Base-by-base conservation (phyloP, 129 eudicot genomes). In the Chrysanthemum lavandulifolium region DNA sequence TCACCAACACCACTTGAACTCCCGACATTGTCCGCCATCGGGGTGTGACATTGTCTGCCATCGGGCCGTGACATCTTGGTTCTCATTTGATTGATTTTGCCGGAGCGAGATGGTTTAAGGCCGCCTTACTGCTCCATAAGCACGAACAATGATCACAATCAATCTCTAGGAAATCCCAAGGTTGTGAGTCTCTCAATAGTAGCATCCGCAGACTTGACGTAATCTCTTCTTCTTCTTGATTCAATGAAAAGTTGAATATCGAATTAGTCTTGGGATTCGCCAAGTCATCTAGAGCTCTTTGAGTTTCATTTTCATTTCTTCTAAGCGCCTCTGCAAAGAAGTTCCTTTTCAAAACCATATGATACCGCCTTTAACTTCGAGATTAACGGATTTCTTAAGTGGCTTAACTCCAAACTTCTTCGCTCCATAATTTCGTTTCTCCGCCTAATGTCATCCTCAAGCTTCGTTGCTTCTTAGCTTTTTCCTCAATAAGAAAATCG, bases 351-450 rank as follows among this genome's bases (percentile, higher is more conserved):
- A 23, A 23, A 23, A 23, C 98, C 97, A 23, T 87, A 72, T 21
- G 85, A 73, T 69, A 74, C 82, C 78, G 89, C 87, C 59, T 84
- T 85, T 68, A 93, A 67, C 71, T 74, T 89, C 76, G 59, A 93
- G 74, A 81, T 93, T 90, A 66, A 93, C 92, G 33, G 97, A 84
- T 78, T 89, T 93, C 69, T 71, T 80, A 43, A 84, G 90, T 0
- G 97, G 88, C 4, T 97, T 93, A 61, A 72, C 81, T 84, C 98
- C 98, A 76, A 85, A 89, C 40, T 62, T 68, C 86, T 89, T 89
- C 70, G 98, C 76, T 93, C 98, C 98, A 74, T 73, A 58, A 93
- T 89, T 72, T 93, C 96, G 16, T 73, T 71, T 75, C 73, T 69
- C 60, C 92, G 78, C 29, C 74, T 78, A 45, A 81, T 69, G 82